Evolutionary conservation across 2,329 filamentous ascomycete species (phyloP).

Genomic region (Calonectria hawksworthii): DNA sequence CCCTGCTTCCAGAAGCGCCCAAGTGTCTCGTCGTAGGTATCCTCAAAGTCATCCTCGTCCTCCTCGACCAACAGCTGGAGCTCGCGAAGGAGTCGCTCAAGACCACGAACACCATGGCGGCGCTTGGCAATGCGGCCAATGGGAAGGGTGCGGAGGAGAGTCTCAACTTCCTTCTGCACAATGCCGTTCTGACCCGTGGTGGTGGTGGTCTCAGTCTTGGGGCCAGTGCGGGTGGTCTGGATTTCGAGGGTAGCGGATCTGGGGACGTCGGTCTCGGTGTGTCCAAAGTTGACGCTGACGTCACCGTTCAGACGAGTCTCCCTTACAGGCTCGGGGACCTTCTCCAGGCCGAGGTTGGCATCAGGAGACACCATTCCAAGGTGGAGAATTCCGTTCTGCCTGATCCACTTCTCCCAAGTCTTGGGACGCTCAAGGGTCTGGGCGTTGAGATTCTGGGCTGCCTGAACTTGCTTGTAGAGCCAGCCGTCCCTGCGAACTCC

Average conservation of each 20-base stretch:
- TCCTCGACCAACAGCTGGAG: neutral
- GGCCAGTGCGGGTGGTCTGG: neutral
- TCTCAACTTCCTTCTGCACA: neutral
- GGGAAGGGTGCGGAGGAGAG: neutral
- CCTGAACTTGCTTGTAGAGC: neutral
- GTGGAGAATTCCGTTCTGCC: constrained; percentile 8
- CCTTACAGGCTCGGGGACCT: neutral
- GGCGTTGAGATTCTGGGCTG: neutral
- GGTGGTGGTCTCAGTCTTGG: neutral
- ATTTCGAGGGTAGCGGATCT: neutral
- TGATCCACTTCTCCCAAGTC: constrained; percentile 9
- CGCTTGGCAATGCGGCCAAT: constrained; percentile 4
- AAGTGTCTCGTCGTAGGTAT: neutral
- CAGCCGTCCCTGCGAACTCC: neutral
- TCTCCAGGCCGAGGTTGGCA: neutral
- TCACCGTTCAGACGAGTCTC: neutral
- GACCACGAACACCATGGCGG: neutral
- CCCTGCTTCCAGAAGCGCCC: constrained; percentile 7
- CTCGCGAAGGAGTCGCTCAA: neutral
- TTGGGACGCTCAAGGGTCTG: neutral
- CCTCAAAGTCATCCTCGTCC: neutral
- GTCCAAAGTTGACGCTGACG: neutral
- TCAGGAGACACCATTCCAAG: constrained; percentile 2
- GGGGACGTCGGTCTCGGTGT: neutral
- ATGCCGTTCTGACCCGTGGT: neutral